These are phyloP conservation scores for Asparagopsis taxiformis DNA, from an alignment of 31 red algal species.

Conservation along the genomic window DNA sequence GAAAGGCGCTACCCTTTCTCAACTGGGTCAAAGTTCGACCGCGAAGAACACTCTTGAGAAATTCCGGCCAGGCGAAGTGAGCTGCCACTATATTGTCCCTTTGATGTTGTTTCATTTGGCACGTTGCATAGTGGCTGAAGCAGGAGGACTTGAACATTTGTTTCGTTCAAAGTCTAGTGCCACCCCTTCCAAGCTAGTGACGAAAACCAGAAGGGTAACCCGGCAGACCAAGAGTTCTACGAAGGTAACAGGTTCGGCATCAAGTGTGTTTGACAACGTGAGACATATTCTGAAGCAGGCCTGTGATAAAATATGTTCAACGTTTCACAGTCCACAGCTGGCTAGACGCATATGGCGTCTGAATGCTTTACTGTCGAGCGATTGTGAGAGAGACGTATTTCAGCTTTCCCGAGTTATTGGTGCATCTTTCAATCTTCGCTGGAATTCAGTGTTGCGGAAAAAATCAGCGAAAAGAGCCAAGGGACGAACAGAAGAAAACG, in stretches of 20 bases:
- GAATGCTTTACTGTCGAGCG: not conserved
- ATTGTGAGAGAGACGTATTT: not conserved
- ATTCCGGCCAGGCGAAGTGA: too few species aligned
- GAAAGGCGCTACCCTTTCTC: too few species aligned
- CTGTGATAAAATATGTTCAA: not conserved
- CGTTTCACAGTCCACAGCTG: slow-evolving; percentile 1
- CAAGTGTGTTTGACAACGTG: not conserved
- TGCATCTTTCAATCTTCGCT: slow-evolving; percentile 20
- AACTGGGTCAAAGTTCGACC: too few species aligned
- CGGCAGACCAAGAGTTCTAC: not conserved
- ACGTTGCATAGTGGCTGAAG: not conserved
- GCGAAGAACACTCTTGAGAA: too few species aligned
- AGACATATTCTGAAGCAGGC: not conserved
- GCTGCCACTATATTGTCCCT: too few species aligned
- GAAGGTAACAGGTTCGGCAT: not conserved
- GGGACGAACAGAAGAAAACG: not conserved
- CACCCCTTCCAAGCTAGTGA: not conserved
- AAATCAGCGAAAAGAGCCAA: not conserved
- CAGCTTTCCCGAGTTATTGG: not conserved
- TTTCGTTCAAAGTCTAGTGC: not conserved
- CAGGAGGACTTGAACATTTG: not conserved
- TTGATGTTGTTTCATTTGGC: not conserved
- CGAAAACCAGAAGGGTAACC: not conserved
- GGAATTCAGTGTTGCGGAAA: not conserved
- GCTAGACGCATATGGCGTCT: slow-evolving; percentile 6